phyloP scores from a whole-genome alignment of 768 basidiomycete genomes.

The Calvatia gigantea region DNA sequence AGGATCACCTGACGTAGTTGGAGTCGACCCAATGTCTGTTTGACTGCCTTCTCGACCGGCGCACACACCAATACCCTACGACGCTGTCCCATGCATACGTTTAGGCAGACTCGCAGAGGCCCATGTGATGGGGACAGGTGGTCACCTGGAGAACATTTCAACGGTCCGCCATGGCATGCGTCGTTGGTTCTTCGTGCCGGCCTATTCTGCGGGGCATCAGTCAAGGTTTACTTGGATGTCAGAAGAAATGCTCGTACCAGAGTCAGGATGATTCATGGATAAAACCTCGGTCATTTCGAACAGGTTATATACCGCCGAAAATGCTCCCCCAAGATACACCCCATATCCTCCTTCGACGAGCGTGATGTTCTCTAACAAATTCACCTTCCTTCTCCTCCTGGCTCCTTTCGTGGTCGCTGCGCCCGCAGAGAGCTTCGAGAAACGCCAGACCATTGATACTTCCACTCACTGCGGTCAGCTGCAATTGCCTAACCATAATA shows the following conservation, averaged over 20 bases:
- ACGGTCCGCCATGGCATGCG: neutral
- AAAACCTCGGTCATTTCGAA: slow-evolving; percentile 6
- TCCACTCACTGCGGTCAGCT: slow-evolving; percentile 33
- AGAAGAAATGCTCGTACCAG: neutral
- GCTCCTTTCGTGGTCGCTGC: slow-evolving; percentile 27
- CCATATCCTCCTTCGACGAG: neutral
- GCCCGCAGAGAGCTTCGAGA: slow-evolving; percentile 24
- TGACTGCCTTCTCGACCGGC: neutral
- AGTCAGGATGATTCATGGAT: slow-evolving; percentile 1
- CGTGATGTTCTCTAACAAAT: slow-evolving; percentile 21
- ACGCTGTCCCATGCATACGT: no score
- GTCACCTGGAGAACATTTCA: neutral
- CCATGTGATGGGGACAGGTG: slow-evolving; percentile 10
- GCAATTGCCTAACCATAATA: neutral
- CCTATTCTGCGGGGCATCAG: neutral
- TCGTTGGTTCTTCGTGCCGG: neutral
- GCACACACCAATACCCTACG: neutral
- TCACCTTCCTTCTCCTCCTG: slow-evolving; percentile 26
- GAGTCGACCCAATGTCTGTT: neutral
- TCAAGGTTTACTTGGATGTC: neutral
- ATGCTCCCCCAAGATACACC: neutral
- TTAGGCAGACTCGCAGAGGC: neutral
- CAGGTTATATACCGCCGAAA: neutral
- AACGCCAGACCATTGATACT: slow-evolving; percentile 32
- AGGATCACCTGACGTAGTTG: neutral